Percentiles rank a stretch among this genome's conserved stretches.
Conservation (phyloP, 179 eudicot genomes). For the Patellifolia procumbens region DNA sequence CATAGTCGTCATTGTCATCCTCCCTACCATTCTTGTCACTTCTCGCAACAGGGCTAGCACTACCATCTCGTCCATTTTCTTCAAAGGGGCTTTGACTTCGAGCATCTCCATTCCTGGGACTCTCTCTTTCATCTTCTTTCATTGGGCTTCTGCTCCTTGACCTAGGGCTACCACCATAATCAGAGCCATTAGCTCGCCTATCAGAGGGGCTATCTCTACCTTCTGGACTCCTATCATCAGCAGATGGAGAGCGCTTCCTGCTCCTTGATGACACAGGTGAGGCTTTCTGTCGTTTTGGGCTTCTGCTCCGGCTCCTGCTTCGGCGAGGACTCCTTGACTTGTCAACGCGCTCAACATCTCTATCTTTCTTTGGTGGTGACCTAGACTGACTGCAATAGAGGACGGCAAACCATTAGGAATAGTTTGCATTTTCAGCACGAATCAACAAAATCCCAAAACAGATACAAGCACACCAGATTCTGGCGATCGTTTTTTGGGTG, state of each 20-base stretch:
- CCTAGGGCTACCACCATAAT: conserved; percentile 59
- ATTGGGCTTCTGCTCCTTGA: conserved; percentile 52
- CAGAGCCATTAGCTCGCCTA: conserved; percentile 42
- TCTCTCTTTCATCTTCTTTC: conserved; percentile 35
- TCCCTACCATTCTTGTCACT: conserved; percentile 46
- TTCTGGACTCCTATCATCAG: conserved; percentile 59
- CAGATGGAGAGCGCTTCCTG: conserved; percentile 68
- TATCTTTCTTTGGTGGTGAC: conserved; percentile 68
- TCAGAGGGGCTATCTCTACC: conserved; percentile 66
- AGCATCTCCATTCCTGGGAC: conserved; percentile 42
- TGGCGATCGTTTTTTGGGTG: no score
- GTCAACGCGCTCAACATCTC: conserved; percentile 45
- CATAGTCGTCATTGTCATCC: conserved; percentile 39
- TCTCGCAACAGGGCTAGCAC: conserved; percentile 58
- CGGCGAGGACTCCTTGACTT: conserved; percentile 68
- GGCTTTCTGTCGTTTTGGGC: conserved; percentile 45
- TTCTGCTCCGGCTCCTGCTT: conserved; percentile 43
- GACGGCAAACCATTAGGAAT: neutral
- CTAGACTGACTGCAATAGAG: conserved; percentile 68
- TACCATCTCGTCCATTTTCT: conserved; percentile 57
- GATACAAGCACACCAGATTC: neutral
- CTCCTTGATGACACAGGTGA: conserved; percentile 55
- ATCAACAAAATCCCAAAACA: neutral
- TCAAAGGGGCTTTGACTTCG: conserved; percentile 43
- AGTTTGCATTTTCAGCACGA: neutral